A percentile compares a stretch with the other conserved stretches of the same genome.
These are phyloP conservation scores for Juglanconis sp. DNA, from an alignment of 2,329 filamentous ascomycete species.

Conservation along the genomic window DNA sequence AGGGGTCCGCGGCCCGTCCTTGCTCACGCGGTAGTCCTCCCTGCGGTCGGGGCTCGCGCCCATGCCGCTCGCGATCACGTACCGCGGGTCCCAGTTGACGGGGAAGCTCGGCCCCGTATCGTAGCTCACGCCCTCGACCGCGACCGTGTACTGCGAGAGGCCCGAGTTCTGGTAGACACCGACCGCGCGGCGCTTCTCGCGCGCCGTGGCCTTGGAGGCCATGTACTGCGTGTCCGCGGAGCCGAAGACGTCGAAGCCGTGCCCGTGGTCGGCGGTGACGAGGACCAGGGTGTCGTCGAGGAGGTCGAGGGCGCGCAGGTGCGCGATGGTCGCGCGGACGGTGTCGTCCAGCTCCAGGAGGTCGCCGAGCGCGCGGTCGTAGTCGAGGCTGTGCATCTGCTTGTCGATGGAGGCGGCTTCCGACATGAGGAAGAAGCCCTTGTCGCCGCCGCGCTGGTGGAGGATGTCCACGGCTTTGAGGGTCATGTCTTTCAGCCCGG, in stretches of 20 bases:
- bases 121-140: constrained; percentile 60
- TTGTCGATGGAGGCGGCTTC: constrained; percentile 86
- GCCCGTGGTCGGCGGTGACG: constrained; percentile 84
- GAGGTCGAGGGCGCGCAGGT: constrained; percentile 62
- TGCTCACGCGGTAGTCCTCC: constrained; percentile 73
- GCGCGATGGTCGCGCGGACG: constrained; percentile 68
- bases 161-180: constrained; percentile 73
- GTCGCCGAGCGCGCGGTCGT: constrained; percentile 80
- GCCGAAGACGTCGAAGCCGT: constrained; percentile 81
- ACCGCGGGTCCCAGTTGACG: constrained; percentile 79
- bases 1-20: constrained; percentile 59
- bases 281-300: constrained; percentile 75
- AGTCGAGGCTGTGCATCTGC: constrained; percentile 84
- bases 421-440: constrained; percentile 85
- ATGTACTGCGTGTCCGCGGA: constrained; percentile 78
- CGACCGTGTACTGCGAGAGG: constrained; percentile 68
- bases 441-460: constrained; percentile 59
- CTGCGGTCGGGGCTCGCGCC: constrained; percentile 70
- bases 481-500: constrained; percentile 86
- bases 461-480: constrained; percentile 81
- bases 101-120: constrained; percentile 74
- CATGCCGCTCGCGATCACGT: constrained; percentile 72
- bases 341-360: constrained; percentile 85
- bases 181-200: constrained; percentile 71
- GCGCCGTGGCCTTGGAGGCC: constrained; percentile 59